Evolutionary conservation across 257 asterid genomes (phyloP).

Genomic region (Misopates orontium): DNA sequence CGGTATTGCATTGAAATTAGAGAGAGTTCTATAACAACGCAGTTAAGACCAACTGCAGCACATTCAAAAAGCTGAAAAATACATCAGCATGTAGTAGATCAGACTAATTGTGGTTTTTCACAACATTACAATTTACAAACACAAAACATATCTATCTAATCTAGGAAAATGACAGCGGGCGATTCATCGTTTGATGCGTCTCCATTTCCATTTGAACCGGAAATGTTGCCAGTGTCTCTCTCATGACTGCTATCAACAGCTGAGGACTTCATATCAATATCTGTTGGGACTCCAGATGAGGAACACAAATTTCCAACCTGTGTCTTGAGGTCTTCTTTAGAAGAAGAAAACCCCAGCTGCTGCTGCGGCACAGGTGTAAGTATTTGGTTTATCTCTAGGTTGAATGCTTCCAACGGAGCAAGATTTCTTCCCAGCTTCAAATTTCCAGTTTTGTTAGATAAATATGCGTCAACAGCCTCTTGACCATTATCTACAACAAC

Average conservation of each 20-base stretch:
- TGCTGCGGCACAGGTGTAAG: slow-evolving; percentile 46
- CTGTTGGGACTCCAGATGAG: slow-evolving; percentile 22
- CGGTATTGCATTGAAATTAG: no score
- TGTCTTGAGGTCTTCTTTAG: slow-evolving; percentile 29
- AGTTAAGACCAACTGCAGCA: no score
- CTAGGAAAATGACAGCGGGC: no score
- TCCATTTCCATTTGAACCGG: slow-evolving; percentile 18
- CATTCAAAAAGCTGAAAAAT: no score
- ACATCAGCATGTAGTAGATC: no score
- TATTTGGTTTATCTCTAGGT: slow-evolving; percentile 47
- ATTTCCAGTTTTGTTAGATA: slow-evolving; percentile 36
- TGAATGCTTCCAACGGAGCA: slow-evolving; percentile 43
- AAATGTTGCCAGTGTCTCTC: slow-evolving; percentile 5
- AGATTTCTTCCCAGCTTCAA: slow-evolving; percentile 45
- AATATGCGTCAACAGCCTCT: slow-evolving; percentile 43
- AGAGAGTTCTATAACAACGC: no score
- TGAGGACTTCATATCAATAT: not conserved
- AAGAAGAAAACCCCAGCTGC: not conserved
- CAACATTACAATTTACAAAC: no score
- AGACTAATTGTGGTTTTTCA: no score
- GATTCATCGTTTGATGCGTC: not conserved
- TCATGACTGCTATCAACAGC: not conserved
- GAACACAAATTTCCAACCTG: slow-evolving; percentile 30
- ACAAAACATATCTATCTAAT: no score
- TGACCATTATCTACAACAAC: slow-evolving; percentile 46